Percentiles rank a stretch among this genome's conserved stretches.
Conservation (phyloP, 345 rosid species). For the Melastoma malabathricum region DNA sequence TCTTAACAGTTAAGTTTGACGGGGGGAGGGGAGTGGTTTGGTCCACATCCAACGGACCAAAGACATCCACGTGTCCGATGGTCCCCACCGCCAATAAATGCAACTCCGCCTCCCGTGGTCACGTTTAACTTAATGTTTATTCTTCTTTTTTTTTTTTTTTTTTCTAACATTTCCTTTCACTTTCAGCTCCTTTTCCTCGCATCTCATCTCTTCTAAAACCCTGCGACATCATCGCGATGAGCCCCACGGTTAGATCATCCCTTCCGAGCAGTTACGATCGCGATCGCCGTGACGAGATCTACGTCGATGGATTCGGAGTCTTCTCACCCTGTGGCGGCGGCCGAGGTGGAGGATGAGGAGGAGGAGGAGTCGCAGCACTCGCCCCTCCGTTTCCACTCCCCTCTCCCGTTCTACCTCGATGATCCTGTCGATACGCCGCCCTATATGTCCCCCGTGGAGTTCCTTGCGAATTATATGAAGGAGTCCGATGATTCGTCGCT, state of each 20-base stretch:
- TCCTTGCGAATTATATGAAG: constrained; percentile 20
- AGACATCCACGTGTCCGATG: no score
- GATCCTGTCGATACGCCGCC: constrained; percentile 41
- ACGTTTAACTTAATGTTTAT: no score
- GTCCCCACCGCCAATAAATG: no score
- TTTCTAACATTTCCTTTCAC: background rate
- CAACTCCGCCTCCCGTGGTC: background rate
- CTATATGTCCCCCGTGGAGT: constrained; percentile 46
- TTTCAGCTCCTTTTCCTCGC: background rate
- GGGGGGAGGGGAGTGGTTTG: no score
- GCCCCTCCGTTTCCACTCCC: constrained; percentile 66
- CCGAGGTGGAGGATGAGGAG: no score
- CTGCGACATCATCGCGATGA: background rate
- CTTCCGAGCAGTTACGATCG: no score
- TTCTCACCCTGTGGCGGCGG: constrained; percentile 9
- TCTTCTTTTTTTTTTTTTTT: constrained; percentile 1
- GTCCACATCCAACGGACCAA: no score
- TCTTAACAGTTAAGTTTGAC: no score
- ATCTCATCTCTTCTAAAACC: background rate
- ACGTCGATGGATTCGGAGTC: constrained; percentile 48
- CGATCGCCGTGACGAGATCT: constrained; percentile 35
- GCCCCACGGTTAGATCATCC: no score
- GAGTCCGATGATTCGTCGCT: no score
- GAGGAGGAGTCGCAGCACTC: constrained; percentile 52
- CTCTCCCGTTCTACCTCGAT: constrained; percentile 59